Evolutionary conservation across 2,329 filamentous ascomycete genomes (phyloP).

Genomic region (Pseudocercospora eumusae): DNA sequence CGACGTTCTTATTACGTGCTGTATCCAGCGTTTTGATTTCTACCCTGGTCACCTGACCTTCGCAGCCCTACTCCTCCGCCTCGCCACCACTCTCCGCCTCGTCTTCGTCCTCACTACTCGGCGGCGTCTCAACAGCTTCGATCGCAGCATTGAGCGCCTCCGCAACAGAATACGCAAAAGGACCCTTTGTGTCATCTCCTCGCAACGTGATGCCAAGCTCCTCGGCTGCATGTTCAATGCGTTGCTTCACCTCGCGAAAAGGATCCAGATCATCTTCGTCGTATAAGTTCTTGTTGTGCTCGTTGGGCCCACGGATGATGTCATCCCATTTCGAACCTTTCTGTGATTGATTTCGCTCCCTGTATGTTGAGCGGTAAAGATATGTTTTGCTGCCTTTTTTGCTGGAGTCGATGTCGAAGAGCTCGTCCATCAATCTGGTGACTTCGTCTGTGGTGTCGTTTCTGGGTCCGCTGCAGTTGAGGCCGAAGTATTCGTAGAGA

Average conservation of each 20-base stretch:
- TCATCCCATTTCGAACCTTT: background rate
- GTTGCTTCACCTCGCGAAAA: background rate
- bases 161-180: background rate
- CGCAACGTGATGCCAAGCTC: background rate
- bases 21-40: no score
- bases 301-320: background rate
- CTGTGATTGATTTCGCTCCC: background rate
- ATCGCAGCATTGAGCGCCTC: background rate
- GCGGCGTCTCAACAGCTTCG: background rate
- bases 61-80: no score
- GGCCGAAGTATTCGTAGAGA: background rate
- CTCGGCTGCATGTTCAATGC: background rate
- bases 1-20: no score
- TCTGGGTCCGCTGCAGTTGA: background rate
- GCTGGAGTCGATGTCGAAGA: background rate
- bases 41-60: no score
- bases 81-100: background rate
- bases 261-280: background rate
- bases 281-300: background rate
- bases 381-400: background rate
- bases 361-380: background rate
- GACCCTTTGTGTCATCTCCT: background rate
- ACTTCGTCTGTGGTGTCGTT: background rate
- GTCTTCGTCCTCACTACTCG: background rate
- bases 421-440: background rate